phyloP scores from a whole-genome alignment of 2,329 filamentous ascomycete genomes.

The Clonostachys rosea region DNA sequence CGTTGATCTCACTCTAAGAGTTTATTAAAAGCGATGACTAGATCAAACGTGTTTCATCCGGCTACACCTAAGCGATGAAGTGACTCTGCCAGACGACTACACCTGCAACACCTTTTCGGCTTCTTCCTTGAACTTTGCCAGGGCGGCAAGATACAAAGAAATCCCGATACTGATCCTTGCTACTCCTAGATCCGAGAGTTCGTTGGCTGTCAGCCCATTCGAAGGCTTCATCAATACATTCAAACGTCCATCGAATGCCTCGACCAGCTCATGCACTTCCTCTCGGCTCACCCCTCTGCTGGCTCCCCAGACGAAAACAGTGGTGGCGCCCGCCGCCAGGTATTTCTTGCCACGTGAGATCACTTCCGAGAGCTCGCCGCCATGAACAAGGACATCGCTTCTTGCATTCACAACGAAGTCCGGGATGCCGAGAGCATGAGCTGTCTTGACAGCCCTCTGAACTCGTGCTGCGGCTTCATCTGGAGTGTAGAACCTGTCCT shows the following conservation, averaged over 20 bases:
- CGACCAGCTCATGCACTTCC: slow-evolving; percentile 40
- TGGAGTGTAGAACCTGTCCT: slow-evolving; percentile 12
- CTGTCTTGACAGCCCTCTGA: slow-evolving; percentile 30
- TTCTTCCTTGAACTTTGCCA: slow-evolving; percentile 25
- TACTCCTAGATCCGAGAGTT: slow-evolving; percentile 43
- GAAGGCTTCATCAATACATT: slow-evolving; percentile 39
- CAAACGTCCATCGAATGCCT: slow-evolving; percentile 37
- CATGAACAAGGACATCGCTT: slow-evolving; percentile 41
- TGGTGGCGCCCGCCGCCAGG: slow-evolving; percentile 52
- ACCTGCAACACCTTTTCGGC: slow-evolving; percentile 20
- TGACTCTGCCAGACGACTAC: too few relatives aligned
- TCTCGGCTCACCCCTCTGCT: slow-evolving; percentile 32
- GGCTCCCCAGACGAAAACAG: slow-evolving; percentile 57
- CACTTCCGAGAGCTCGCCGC: slow-evolving; percentile 32
- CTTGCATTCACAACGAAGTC: slow-evolving; percentile 57
- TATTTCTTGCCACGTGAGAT: slow-evolving; percentile 49
- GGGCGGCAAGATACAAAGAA: slow-evolving; percentile 33
- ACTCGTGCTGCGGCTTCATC: slow-evolving; percentile 43
- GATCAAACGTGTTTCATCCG: too few relatives aligned
- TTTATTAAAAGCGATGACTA: too few relatives aligned
- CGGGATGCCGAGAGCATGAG: slow-evolving; percentile 39
- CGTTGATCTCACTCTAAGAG: too few relatives aligned
- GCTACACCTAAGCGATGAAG: too few relatives aligned
- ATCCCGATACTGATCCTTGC: slow-evolving; percentile 52
- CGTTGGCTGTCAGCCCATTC: slow-evolving; percentile 29